Evolutionary conservation across 768 basidiomycete species (phyloP).

Genomic region (Boletus sp.): DNA sequence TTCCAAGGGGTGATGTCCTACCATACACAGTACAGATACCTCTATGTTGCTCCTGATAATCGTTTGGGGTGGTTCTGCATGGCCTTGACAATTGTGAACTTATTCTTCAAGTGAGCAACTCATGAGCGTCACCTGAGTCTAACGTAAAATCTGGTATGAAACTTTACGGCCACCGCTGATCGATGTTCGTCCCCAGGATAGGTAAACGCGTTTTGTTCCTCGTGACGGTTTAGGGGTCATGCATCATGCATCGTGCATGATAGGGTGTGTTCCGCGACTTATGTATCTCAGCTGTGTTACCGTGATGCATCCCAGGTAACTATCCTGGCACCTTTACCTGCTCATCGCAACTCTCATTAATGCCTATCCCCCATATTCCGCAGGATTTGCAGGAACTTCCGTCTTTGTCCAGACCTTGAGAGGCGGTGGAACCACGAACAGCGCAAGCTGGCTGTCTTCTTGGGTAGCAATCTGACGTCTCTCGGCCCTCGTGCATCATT

Average conservation of each 20-base stretch:
- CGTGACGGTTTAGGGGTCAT: not conserved
- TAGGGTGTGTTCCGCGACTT: no score
- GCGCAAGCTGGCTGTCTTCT: slow-evolving; percentile 50
- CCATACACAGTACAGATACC: not conserved
- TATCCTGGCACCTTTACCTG: no score
- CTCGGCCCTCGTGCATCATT: not conserved
- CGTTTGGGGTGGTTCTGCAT: no score
- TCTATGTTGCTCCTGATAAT: not conserved
- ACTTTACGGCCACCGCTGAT: slow-evolving; percentile 4
- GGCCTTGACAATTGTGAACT: not conserved
- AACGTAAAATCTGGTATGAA: no score
- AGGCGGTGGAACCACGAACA: slow-evolving; percentile 60
- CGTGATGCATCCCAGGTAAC: no score
- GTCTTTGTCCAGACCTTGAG: slow-evolving; percentile 49
- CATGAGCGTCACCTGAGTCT: no score
- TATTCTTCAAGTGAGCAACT: not conserved
- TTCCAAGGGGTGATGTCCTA: not conserved
- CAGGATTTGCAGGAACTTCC: slow-evolving; percentile 4
- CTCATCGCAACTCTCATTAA: no score
- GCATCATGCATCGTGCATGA: no score
- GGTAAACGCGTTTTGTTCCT: slow-evolving; percentile 13
- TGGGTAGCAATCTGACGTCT: slow-evolving; percentile 40
- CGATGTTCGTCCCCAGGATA: not conserved
- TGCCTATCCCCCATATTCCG: slow-evolving; percentile 7
- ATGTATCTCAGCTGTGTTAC: no score